phyloP scores from a whole-genome alignment of 345 rosid genomes.

The Cardiospermum halicacabum region DNA sequence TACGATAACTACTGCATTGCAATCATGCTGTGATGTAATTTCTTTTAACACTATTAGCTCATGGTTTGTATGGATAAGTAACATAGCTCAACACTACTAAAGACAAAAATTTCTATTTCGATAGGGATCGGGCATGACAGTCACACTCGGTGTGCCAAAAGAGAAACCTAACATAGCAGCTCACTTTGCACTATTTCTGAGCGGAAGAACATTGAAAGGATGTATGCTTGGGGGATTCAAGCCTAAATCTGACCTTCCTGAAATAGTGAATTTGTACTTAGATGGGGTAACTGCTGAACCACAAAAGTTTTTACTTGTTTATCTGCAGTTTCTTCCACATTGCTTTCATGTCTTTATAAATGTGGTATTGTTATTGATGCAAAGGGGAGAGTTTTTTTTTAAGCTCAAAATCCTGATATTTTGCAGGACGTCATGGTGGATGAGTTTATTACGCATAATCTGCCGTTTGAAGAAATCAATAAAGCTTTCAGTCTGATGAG shows the following conservation, averaged over 20 bases:
- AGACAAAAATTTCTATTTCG: background rate
- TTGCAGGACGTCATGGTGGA: constrained; percentile 72
- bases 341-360: background rate
- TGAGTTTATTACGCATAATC: constrained; percentile 65
- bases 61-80: background rate
- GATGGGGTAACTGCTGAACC: constrained; percentile 49
- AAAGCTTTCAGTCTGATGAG: constrained; percentile 73
- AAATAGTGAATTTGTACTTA: constrained; percentile 65
- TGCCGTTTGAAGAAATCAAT: constrained; percentile 68
- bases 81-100: constrained; percentile 1
- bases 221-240: constrained; percentile 85
- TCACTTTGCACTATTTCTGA: constrained; percentile 67
- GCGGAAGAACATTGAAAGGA: constrained; percentile 77
- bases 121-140: constrained; percentile 91
- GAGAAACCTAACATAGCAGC: constrained; percentile 69
- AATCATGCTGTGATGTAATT: constrained; percentile 79
- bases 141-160: constrained; percentile 92
- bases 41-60: constrained; percentile 5
- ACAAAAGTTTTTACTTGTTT: background rate
- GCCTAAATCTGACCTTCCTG: constrained; percentile 86
- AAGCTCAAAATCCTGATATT: background rate
- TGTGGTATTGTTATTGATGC: background rate
- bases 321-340: background rate
- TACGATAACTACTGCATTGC: constrained; percentile 68
- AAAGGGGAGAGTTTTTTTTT: background rate